Base-by-base conservation (phyloP, 805 yeast genomes). In the Candida oleophila region DNA sequence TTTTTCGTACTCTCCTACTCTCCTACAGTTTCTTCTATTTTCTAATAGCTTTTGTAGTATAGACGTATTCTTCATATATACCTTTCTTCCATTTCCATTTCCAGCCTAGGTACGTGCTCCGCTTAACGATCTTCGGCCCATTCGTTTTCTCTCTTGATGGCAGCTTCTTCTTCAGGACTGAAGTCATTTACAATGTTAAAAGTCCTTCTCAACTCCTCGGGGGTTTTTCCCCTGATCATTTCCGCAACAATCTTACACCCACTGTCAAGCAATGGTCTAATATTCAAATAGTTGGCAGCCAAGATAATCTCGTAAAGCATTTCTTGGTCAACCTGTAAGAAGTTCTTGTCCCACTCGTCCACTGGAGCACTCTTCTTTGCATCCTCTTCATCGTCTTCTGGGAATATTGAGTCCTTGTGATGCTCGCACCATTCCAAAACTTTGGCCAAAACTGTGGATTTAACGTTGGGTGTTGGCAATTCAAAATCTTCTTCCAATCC, bases 381-480 rank as follows among this genome's bases (percentile, higher is more conserved):
- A 55, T 89, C 96, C 45, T 86, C 91, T 52, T 89, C 96, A 45
- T 85, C 91, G 42, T 78, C 82, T 51, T 83, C 89, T 16, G 88
- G 87, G 66, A 84, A 84, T 16, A 74, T 74, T 8, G 87, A 79
- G 62, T 88, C 90, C 65, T 85, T 87, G 73, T 92, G 97, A 65
- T 92, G 94, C 60, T 88, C 95, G 59, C 97, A 90, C 95, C 97
- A 92, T 63, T 92, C 96, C 45, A 92, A 74, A n/a, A 92, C 92
- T 62, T 90, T 89, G 64, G 86, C 82, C 68, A 92, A 76, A 18
- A 92, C 96, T 15, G 86, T 83, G 8, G 96, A 86, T 54, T 92
- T 77, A 33, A 90, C 97, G 60, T 89, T 90, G 35, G 96, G 96
- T 11, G 90, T 82, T 33, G 97, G 97, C 58, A 92, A 86, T 50